Evolutionary conservation across 805 yeast species (phyloP).

Genomic region (Scheffersomyces stipitis): DNA sequence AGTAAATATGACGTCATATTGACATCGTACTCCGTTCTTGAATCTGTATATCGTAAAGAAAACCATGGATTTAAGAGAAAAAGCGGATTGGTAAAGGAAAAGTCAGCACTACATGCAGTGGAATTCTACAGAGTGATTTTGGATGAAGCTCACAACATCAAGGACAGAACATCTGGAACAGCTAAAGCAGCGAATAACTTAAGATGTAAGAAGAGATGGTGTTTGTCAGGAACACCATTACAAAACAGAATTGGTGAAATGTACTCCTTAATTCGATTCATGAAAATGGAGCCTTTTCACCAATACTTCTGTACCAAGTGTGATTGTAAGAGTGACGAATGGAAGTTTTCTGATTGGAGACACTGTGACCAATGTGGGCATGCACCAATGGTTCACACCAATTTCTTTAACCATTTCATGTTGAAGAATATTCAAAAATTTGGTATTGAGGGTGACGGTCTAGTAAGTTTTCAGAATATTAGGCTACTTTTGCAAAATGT

Average conservation of each 20-base stretch:
- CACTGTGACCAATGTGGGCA: slow-evolving; percentile 88
- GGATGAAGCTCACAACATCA: slow-evolving; percentile 97
- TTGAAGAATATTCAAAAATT: slow-evolving; percentile 87
- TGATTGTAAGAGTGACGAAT: slow-evolving; percentile 74
- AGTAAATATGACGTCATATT: slow-evolving; percentile 72
- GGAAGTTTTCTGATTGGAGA: slow-evolving; percentile 83
- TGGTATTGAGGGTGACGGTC: slow-evolving; percentile 82
- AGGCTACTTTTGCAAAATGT: slow-evolving; percentile 72
- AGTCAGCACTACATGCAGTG: slow-evolving; percentile 69
- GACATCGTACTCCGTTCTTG: slow-evolving; percentile 91
- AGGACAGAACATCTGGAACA: slow-evolving; percentile 90
- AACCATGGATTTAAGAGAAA: slow-evolving; percentile 79
- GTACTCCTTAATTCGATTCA: slow-evolving; percentile 85
- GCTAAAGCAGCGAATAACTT: slow-evolving; percentile 86
- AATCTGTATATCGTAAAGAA: slow-evolving; percentile 82
- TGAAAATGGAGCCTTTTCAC: slow-evolving; percentile 83
- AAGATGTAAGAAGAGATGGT: slow-evolving; percentile 76
- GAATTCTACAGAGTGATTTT: slow-evolving; percentile 81
- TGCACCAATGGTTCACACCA: slow-evolving; percentile 91
- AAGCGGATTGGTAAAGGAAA: slow-evolving; percentile 67
- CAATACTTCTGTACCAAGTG: slow-evolving; percentile 92
- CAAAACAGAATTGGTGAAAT: slow-evolving; percentile 97
- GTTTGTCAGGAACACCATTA: slow-evolving; percentile 93
- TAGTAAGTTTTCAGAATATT: slow-evolving; percentile 72
- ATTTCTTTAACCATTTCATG: slow-evolving; percentile 94